These are phyloP conservation scores for Solanum paucissectum DNA, from an alignment of 257 asterid species.

Conservation along the genomic window DNA sequence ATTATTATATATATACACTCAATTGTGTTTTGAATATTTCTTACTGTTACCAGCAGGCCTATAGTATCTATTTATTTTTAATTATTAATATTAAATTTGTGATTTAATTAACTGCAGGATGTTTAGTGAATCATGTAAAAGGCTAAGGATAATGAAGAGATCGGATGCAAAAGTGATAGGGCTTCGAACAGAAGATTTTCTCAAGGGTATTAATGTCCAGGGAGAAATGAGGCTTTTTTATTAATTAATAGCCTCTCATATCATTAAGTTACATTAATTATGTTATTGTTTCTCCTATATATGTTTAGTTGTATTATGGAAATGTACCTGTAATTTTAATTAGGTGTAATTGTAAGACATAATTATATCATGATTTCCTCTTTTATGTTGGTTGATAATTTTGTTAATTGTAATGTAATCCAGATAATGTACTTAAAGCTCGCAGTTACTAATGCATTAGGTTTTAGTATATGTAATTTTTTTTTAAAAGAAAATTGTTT, in stretches of 20 bases:
- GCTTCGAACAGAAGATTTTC: conserved; percentile 38
- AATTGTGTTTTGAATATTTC: neutral
- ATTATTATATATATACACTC: neutral
- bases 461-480: neutral
- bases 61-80: neutral
- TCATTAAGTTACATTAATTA: neutral
- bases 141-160: conserved; percentile 70
- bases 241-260: neutral
- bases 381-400: neutral
- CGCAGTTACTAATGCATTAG: neutral
- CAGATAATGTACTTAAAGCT: neutral
- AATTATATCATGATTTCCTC: neutral
- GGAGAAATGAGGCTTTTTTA: conserved; percentile 11
- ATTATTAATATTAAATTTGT: neutral
- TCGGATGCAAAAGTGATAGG: conserved; percentile 48
- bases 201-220: conserved; percentile 26
- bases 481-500: neutral
- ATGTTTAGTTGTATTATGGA: neutral
- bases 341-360: neutral
- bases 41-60: neutral
- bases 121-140: conserved; percentile 66
- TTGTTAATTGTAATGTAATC: neutral
- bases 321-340: neutral
- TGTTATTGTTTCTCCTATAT: neutral
- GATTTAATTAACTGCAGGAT: conserved; percentile 29